These are phyloP conservation scores for Yamadazyma insecticola DNA, from an alignment of 805 yeast species.

Conservation along the genomic window DNA sequence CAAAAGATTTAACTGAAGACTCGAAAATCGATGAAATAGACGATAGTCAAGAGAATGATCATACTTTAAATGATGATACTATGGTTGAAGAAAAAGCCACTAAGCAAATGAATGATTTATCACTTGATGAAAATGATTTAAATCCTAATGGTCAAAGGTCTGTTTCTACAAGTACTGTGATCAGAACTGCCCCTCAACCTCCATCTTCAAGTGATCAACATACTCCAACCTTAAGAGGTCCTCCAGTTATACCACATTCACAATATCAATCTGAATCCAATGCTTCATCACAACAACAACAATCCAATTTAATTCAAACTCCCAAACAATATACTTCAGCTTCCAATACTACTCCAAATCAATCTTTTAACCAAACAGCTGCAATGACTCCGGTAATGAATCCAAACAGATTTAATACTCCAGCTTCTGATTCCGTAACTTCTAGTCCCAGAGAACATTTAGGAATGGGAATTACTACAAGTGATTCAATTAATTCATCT, in stretches of 20 bases:
- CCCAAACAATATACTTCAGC: constrained; percentile 9
- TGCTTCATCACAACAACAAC: no score
- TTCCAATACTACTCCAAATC: constrained; percentile 11
- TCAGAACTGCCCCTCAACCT: constrained; percentile 9
- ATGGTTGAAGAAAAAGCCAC: constrained; percentile 1
- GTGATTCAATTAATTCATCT: constrained; percentile 12
- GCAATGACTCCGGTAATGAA: constrained; percentile 28
- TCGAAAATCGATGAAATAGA: neutral
- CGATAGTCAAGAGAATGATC: constrained; percentile 1
- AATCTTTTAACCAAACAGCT: constrained; percentile 21
- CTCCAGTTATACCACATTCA: constrained; percentile 10
- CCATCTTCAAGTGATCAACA: constrained; percentile 6
- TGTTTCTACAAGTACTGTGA: constrained; percentile 21
- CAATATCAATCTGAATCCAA: constrained; percentile 7
- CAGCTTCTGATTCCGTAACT: constrained; percentile 7
- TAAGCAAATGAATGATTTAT: neutral
- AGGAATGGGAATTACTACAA: constrained; percentile 13
- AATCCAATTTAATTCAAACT: no score
- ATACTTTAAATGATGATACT: constrained; percentile 5
- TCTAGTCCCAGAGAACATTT: constrained; percentile 24
- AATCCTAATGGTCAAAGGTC: constrained; percentile 7
- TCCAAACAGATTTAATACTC: constrained; percentile 5
- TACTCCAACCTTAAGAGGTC: constrained; percentile 1
- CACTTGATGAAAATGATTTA: constrained; percentile 1
- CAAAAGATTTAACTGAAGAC: neutral